Conservation (phyloP, 2,329 filamentous ascomycete genomes). For the Pseudocercospora fuligena region DNA sequence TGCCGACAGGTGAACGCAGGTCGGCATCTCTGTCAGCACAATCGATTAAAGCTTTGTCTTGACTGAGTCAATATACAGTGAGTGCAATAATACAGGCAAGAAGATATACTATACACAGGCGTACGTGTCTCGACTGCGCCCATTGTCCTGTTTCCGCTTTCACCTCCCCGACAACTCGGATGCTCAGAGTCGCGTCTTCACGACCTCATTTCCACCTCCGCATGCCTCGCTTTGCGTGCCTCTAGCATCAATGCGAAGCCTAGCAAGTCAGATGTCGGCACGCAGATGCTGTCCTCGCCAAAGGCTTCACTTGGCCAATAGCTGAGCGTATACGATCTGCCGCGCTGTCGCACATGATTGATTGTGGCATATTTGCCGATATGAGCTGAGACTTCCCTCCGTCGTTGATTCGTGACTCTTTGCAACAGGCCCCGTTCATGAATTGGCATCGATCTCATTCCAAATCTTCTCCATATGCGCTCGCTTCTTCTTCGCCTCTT, state of each 20-base stretch:
- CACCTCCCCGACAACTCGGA: neutral
- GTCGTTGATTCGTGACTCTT: neutral
- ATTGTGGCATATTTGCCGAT: neutral
- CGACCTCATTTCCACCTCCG: neutral
- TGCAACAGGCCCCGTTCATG: constrained; percentile 46
- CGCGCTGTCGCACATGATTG: neutral
- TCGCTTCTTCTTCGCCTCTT: constrained; percentile 70
- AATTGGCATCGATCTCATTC: constrained; percentile 77
- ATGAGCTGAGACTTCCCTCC: neutral
- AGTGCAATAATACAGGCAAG: neutral
- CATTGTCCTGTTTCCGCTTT: neutral
- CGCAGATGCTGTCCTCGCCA: neutral
- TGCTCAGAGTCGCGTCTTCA: neutral
- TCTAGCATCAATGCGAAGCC: too few relatives aligned
- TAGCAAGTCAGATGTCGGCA: too few relatives aligned
- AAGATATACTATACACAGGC: neutral
- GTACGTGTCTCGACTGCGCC: neutral
- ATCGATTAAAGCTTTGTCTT: neutral
- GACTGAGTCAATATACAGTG: neutral
- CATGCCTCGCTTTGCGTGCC: neutral
- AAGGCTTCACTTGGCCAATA: neutral
- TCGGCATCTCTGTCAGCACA: neutral
- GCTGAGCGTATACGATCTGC: too few relatives aligned
- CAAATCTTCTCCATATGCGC: constrained; percentile 76
- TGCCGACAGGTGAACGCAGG: neutral